Percentiles rank a stretch among this genome's conserved stretches.
Evolutionary conservation across 192 early-diverging fungal genomes (phyloP).

Genomic region (Kickxella alabastrina): DNA sequence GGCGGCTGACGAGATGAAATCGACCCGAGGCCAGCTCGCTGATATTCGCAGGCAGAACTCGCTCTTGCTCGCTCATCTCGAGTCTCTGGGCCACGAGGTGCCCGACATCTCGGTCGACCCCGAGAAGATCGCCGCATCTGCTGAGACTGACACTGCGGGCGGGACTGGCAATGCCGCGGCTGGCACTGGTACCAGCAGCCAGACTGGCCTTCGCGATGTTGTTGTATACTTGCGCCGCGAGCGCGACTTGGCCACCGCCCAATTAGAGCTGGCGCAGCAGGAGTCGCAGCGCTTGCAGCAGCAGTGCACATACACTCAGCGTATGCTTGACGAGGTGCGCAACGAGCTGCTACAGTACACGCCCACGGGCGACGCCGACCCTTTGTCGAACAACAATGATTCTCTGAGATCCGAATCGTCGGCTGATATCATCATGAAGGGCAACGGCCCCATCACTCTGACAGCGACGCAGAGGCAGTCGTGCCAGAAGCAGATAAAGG

Average conservation of each 20-base stretch:
- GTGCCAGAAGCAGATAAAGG: slow-evolving; percentile 64
- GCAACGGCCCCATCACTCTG: slow-evolving; percentile 43
- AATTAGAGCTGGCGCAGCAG: slow-evolving; percentile 63
- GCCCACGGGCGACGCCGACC: not conserved
- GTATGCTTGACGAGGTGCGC: slow-evolving; percentile 65
- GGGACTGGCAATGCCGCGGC: slow-evolving; percentile 2
- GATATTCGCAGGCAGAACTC: slow-evolving; percentile 68
- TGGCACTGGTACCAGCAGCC: slow-evolving; percentile 4
- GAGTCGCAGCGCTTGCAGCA: slow-evolving; percentile 63
- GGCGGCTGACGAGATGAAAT: slow-evolving; percentile 23
- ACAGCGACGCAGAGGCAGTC: slow-evolving; percentile 57
- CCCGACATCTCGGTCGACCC: slow-evolving; percentile 33
- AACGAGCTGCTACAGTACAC: slow-evolving; percentile 50
- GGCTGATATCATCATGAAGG: slow-evolving; percentile 7
- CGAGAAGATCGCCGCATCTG: slow-evolving; percentile 21
- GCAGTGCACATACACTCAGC: slow-evolving; percentile 61
- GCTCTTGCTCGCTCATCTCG: slow-evolving; percentile 69
- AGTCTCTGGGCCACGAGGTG: slow-evolving; percentile 54
- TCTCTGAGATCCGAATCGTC: slow-evolving; percentile 32
- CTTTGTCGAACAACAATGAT: not conserved
- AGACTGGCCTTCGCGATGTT: slow-evolving; percentile 56
- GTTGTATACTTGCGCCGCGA: slow-evolving; percentile 68
- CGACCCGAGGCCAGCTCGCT: slow-evolving; percentile 50
- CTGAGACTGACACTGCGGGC: not conserved
- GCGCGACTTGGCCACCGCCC: slow-evolving; percentile 65